Base-by-base conservation (phyloP, 2,329 filamentous ascomycete species). In the Aureobasidium sp. region DNA sequence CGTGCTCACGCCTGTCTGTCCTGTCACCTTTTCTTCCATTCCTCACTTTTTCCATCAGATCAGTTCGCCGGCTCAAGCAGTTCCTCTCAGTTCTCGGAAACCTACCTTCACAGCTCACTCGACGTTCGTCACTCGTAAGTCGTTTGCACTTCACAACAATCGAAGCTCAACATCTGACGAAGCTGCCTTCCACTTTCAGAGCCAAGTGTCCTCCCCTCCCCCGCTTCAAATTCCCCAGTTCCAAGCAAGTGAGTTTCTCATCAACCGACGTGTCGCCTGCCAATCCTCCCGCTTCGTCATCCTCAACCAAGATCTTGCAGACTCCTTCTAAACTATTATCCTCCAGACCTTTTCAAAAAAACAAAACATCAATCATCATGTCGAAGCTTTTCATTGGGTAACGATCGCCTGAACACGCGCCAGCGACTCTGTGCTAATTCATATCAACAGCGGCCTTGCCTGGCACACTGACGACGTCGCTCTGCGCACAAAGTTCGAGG, bases 391-490 rank as follows among this genome's bases (percentile, higher is more conserved):
- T 96, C 74, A 90, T 96, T 75, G 91, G 91, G 91, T 95, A 81
- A 79, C 25, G 57, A 46, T 47, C n/a, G 17, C 13, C 9, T 17
- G 21, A 31, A 49, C 19, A 13, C 53, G 33, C 50, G 35, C 31
- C 46, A 23, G 17, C 25, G 43, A 15, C 10, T 19, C 9, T 46
- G 19, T 37, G 40, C 53, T 57, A 57, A 57, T 4, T 25, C n/a
- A 21, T 46, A 10, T 40, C 43, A 42, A 50, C 71, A 96, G 93
- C 72, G 94, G 94, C 82, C 90, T 99, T 68, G 90, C 94, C 71
- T 99, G 94, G 94, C 92, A 96, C 79, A 99, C 94, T 65, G 91
- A 95, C 75, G 93, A 97, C 77, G 77, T 78, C 46, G 91, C 89
- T 67, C 81, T 99, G 66, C 88, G 89, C 71, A 79, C 87, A 72